These are phyloP conservation scores for Saccharomyces hybrid DNA, from an alignment of 1,139 yeast genomes.

Conservation along the genomic window DNA sequence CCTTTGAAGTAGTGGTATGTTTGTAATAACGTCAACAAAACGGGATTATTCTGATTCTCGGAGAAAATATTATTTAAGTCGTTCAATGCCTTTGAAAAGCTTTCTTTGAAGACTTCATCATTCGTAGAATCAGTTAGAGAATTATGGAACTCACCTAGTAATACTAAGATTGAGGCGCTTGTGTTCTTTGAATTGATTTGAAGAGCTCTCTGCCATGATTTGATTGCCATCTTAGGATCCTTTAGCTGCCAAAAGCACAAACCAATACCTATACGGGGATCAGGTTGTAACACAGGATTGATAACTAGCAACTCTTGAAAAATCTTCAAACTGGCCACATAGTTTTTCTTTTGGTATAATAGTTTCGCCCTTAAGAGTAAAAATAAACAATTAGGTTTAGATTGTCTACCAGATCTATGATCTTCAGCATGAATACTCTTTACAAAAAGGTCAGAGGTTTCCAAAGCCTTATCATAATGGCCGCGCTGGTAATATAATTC, in stretches of 20 bases:
- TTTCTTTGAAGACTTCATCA: constrained; percentile 51
- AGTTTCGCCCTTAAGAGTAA: constrained; percentile 80
- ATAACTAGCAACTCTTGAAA: constrained; percentile 76
- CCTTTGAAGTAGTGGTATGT: constrained; percentile 55
- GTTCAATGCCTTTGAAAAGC: constrained; percentile 41
- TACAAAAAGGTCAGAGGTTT: constrained; percentile 49
- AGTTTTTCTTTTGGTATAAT: constrained; percentile 64
- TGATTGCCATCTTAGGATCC: constrained; percentile 66
- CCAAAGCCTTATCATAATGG: constrained; percentile 59
- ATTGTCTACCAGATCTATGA: constrained; percentile 22
- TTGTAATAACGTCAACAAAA: constrained; percentile 42
- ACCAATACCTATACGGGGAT: constrained; percentile 93
- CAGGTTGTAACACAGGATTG: constrained; percentile 76
- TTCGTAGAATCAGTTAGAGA: constrained; percentile 39
- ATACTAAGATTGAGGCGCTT: constrained; percentile 60
- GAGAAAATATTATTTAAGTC: constrained; percentile 28
- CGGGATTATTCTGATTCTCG: constrained; percentile 32
- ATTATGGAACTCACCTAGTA: constrained; percentile 61
- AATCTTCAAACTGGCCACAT: constrained; percentile 62
- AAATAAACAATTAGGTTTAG: constrained; percentile 60
- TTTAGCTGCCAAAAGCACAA: constrained; percentile 86
- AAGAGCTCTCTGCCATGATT: constrained; percentile 76
- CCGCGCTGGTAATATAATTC: constrained; percentile 42
- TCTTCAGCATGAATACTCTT: constrained; percentile 35
- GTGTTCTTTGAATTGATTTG: constrained; percentile 56